Percentiles rank a stretch among this genome's conserved stretches.
Evolutionary conservation across 2,329 filamentous ascomycete genomes (phyloP).

Genomic region (Hyphodiscus sp.): DNA sequence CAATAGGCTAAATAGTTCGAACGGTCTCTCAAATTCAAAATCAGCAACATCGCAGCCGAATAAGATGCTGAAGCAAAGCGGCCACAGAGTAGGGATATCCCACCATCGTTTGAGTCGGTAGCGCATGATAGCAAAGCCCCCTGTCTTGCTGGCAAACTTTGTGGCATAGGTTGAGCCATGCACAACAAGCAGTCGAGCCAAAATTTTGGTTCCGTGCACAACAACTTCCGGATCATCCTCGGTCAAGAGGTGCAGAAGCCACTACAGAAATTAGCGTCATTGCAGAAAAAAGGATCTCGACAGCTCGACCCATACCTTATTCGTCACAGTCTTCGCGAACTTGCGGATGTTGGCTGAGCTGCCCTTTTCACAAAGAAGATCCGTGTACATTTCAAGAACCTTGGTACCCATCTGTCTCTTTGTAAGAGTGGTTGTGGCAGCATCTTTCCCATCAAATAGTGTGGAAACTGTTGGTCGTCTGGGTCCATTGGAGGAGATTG

Average conservation of each 20-base stretch:
- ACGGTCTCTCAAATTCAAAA: slow-evolving; percentile 64
- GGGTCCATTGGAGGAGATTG: slow-evolving; percentile 20
- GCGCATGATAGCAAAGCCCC: slow-evolving; percentile 82
- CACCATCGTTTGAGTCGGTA: slow-evolving; percentile 80
- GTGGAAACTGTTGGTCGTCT: slow-evolving; percentile 25
- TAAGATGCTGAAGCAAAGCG: slow-evolving; percentile 78
- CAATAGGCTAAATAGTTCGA: slow-evolving; percentile 68
- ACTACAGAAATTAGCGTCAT: slow-evolving; percentile 46
- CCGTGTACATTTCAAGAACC: slow-evolving; percentile 70
- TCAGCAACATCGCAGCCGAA: slow-evolving; percentile 77
- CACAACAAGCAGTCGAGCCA: slow-evolving; percentile 75
- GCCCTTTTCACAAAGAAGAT: slow-evolving; percentile 68
- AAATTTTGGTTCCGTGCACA: slow-evolving; percentile 71
- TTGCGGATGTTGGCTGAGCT: slow-evolving; percentile 68
- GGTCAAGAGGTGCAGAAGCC: slow-evolving; percentile 84
- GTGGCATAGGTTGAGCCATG: slow-evolving; percentile 76
- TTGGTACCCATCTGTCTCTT: slow-evolving; percentile 67
- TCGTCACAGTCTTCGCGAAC: slow-evolving; percentile 91
- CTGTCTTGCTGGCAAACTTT: slow-evolving; percentile 85
- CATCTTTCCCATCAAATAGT: slow-evolving; percentile 27
- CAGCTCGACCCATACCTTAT: slow-evolving; percentile 57
- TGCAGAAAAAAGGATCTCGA: not conserved
- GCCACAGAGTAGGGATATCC: slow-evolving; percentile 79
- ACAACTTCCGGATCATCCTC: slow-evolving; percentile 82
- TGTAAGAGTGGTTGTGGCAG: slow-evolving; percentile 39